phyloP scores from a whole-genome alignment of 139 green algal species.

The Astrephomene gubernaculifera region DNA sequence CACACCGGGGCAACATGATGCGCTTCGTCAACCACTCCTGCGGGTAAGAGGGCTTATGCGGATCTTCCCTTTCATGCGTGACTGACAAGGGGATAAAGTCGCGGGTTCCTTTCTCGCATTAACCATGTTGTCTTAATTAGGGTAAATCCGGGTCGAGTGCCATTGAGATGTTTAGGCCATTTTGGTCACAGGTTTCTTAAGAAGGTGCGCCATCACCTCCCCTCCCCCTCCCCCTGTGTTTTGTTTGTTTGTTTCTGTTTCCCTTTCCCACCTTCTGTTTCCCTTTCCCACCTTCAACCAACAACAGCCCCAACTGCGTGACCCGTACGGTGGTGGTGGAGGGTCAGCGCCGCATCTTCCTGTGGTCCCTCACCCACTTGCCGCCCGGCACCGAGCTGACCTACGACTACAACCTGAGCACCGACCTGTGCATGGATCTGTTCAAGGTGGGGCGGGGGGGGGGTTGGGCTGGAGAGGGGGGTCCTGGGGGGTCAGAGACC shows the following conservation, averaged over 20 bases:
- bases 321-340: background rate
- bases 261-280: background rate
- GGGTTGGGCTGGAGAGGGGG: too few relatives aligned
- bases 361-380: conserved; percentile 50
- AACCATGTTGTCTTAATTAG: background rate
- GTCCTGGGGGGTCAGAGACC: too few relatives aligned
- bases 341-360: conserved; percentile 51
- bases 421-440: conserved; percentile 12
- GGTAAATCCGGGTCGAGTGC: background rate
- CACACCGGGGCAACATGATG: conserved; percentile 55
- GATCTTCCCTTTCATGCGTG: background rate
- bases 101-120: background rate
- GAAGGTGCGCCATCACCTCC: background rate
- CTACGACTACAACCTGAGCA: conserved; percentile 60
- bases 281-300: background rate
- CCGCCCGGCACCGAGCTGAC: conserved; percentile 57
- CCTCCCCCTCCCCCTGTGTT: background rate
- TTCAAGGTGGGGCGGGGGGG: conserved; percentile 17
- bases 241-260: background rate
- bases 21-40: conserved; percentile 83
- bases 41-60: conserved; percentile 26
- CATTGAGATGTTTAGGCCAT: background rate
- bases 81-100: background rate
- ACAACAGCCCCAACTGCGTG: conserved; percentile 46
- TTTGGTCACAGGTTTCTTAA: background rate